A percentile compares a stretch with the other conserved stretches of the same genome.
phyloP scores from a whole-genome alignment of 148 eudicot species.

The Polygonum maritimum region DNA sequence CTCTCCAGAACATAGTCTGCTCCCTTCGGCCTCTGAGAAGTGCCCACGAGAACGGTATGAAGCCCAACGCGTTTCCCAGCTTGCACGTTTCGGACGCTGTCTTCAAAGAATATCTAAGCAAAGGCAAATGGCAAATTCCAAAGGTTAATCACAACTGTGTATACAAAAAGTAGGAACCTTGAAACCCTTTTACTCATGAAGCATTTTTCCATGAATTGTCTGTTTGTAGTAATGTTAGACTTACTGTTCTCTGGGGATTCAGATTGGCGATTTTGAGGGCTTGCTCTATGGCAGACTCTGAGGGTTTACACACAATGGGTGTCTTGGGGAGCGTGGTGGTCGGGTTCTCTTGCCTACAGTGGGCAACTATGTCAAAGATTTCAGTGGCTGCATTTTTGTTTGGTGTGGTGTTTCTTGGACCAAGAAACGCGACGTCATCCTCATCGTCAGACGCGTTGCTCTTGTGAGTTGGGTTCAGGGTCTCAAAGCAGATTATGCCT shows the following conservation, averaged over 20 bases:
- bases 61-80: conserved; percentile 82
- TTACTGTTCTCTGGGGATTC: conserved; percentile 70
- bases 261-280: conserved; percentile 69
- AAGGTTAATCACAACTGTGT: not conserved
- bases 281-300: conserved; percentile 50
- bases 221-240: conserved; percentile 6
- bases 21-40: conserved; percentile 61
- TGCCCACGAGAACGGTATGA: conserved; percentile 81
- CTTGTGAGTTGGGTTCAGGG: conserved; percentile 65
- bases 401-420: conserved; percentile 14
- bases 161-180: too few relatives aligned
- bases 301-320: conserved; percentile 78
- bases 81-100: conserved; percentile 70
- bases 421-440: conserved; percentile 56
- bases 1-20: conserved; percentile 83
- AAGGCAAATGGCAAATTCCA: conserved; percentile 7
- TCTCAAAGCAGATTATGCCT: conserved; percentile 87
- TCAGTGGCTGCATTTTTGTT: conserved; percentile 10
- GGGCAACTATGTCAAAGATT: conserved; percentile 70
- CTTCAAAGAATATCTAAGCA: conserved; percentile 84
- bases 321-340: conserved; percentile 53
- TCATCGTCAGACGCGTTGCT: conserved; percentile 53
- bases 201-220: too few relatives aligned
- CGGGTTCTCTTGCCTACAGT: conserved; percentile 39
- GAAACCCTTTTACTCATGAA: too few relatives aligned